Conservation (phyloP, 495 filamentous ascomycete genomes). For the Corynascus novoguineensis region DNA sequence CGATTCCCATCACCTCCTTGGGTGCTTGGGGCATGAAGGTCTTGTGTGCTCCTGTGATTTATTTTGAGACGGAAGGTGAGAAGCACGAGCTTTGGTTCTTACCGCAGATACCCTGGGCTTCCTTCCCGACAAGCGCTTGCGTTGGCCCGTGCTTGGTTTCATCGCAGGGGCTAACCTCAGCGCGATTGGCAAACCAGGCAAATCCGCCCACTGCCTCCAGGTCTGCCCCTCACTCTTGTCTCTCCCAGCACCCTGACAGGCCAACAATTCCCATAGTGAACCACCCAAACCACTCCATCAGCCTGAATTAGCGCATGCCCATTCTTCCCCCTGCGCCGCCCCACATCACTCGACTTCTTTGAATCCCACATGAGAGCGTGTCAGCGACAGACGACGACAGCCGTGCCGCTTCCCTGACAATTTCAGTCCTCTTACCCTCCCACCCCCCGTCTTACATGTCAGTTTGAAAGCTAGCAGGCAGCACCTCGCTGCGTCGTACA, state of each 20-base stretch:
- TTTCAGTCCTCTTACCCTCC: not conserved
- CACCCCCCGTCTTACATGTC: not conserved
- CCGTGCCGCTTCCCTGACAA: not conserved
- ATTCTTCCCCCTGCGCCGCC: constrained; percentile 7
- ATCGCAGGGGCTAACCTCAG: constrained; percentile 19
- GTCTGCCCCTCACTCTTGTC: constrained; percentile 10
- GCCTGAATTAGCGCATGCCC: constrained; percentile 27
- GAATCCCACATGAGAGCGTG: constrained; percentile 6
- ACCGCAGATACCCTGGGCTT: constrained; percentile 1
- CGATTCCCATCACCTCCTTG: not conserved
- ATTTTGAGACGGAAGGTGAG: constrained; percentile 1
- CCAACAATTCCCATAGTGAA: not conserved
- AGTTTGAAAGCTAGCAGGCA: not conserved
- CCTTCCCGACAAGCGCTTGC: constrained; percentile 27
- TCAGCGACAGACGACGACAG: constrained; percentile 1
- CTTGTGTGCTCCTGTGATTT: constrained; percentile 7
- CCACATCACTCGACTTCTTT: not conserved
- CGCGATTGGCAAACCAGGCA: constrained; percentile 29
- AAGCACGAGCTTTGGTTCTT: not conserved
- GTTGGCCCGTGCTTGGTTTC: constrained; percentile 30
- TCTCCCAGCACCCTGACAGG: too few species aligned
- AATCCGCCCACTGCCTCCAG: constrained; percentile 21
- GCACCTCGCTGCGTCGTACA: constrained; percentile 13
- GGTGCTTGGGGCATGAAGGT: too few species aligned
- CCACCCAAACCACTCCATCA: constrained; percentile 14